Conservation (phyloP, 345 rosid genomes). For the Rhizophora mangle region DNA sequence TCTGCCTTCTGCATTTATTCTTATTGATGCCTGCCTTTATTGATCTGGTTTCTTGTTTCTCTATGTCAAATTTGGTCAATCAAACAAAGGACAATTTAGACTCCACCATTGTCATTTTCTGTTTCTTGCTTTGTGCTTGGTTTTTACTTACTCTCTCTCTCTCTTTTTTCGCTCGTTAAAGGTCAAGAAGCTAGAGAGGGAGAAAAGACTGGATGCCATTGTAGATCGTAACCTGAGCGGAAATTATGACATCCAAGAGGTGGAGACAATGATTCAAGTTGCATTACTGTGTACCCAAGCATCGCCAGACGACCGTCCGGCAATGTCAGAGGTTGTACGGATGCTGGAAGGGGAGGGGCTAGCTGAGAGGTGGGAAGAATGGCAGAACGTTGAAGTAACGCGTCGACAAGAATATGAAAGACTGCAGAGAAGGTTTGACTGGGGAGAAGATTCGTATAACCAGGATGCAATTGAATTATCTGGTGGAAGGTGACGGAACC, state of each 20-base stretch:
- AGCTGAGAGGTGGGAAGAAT: constrained; percentile 97
- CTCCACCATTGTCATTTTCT: neutral
- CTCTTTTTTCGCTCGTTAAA: constrained; percentile 26
- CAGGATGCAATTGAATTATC: constrained; percentile 86
- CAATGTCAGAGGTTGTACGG: constrained; percentile 89
- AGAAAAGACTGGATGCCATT: constrained; percentile 71
- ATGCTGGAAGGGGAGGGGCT: constrained; percentile 98
- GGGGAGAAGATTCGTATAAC: constrained; percentile 85
- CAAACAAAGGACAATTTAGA: neutral
- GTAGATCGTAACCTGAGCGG: constrained; percentile 70
- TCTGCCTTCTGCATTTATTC: constrained; percentile 11
- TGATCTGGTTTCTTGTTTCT: neutral
- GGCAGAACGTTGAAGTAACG: constrained; percentile 82
- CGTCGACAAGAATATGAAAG: constrained; percentile 83
- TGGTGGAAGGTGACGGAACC: constrained; percentile 62
- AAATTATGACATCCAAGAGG: constrained; percentile 56
- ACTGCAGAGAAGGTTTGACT: constrained; percentile 73
- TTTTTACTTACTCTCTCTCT: neutral
- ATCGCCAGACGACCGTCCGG: constrained; percentile 82
- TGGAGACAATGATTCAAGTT: constrained; percentile 89
- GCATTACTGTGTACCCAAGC: constrained; percentile 86
- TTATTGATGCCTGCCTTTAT: neutral
- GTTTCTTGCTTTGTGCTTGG: neutral
- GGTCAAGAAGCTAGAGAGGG: constrained; percentile 96
- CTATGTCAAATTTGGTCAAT: neutral